phyloP scores from a whole-genome alignment of 2,329 filamentous ascomycete species.

The Stagonosporopsis rhizophila region DNA sequence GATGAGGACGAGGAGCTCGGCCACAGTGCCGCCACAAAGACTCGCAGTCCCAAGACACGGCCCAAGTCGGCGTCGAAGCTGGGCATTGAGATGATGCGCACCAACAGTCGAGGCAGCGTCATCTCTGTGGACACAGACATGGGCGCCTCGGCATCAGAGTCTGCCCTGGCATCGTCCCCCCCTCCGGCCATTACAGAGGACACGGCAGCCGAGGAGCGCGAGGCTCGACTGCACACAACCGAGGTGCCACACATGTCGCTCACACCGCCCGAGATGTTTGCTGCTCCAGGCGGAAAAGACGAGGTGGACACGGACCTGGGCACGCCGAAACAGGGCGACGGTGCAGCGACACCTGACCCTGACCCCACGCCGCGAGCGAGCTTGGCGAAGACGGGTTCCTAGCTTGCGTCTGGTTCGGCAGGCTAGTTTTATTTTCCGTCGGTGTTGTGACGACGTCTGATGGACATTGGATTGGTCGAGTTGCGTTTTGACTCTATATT shows the following conservation, averaged over 20 bases:
- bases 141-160: constrained; percentile 41
- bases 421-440: constrained; percentile 2
- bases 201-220: constrained; percentile 43
- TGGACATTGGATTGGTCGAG: background rate
- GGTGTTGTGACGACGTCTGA: constrained; percentile 4
- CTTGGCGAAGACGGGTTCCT: constrained; percentile 1
- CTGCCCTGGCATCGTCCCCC: constrained; percentile 45
- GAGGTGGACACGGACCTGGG: constrained; percentile 52
- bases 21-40: constrained; percentile 44
- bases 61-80: constrained; percentile 73
- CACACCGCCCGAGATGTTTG: constrained; percentile 61
- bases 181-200: constrained; percentile 54
- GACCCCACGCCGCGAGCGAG: constrained; percentile 52
- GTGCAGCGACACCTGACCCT: constrained; percentile 45
- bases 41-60: constrained; percentile 58
- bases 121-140: constrained; percentile 56
- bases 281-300: constrained; percentile 51
- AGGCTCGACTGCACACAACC: constrained; percentile 31
- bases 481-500: background rate
- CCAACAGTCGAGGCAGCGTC: constrained; percentile 87
- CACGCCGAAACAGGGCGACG: constrained; percentile 48
- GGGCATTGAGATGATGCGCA: constrained; percentile 97
- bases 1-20: constrained; percentile 94
- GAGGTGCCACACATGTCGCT: constrained; percentile 47
- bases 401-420: background rate